Evolutionary conservation across 2,329 filamentous ascomycete species (phyloP).

Genomic region (Talaromyces atroroseus): DNA sequence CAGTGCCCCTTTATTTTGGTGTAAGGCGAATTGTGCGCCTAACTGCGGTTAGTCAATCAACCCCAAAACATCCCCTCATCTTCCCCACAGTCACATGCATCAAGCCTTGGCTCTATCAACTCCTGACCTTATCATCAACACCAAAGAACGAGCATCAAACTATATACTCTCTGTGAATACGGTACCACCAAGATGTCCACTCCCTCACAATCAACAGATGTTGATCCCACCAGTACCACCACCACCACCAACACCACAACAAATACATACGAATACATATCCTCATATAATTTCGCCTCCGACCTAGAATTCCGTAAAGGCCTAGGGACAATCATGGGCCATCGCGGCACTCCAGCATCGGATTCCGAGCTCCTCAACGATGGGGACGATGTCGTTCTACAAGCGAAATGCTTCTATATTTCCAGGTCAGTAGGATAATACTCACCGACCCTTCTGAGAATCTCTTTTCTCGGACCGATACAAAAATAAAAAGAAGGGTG

Average conservation of each 20-base stretch:
- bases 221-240: not conserved
- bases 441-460: not conserved
- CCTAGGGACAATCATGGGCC: slow-evolving; percentile 43
- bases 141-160: not conserved
- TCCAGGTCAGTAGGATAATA: slow-evolving; percentile 32
- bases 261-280: slow-evolving; percentile 28
- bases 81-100: not conserved
- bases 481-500: too few species aligned
- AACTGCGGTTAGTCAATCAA: too few species aligned
- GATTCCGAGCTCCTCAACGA: slow-evolving; percentile 31
- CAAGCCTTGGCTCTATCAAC: not conserved
- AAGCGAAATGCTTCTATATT: slow-evolving; percentile 46
- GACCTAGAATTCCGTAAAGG: slow-evolving; percentile 44
- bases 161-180: not conserved
- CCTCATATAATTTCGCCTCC: slow-evolving; percentile 35
- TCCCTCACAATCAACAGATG: not conserved
- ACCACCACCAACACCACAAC: not conserved
- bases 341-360: slow-evolving; percentile 33
- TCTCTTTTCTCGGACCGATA: too few species aligned
- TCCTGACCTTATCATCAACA: not conserved
- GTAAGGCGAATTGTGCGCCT: too few species aligned
- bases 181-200: not conserved
- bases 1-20: too few species aligned
- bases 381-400: slow-evolving; percentile 38
- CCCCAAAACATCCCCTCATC: not conserved